Percentiles rank a stretch among this genome's conserved stretches.
These are phyloP conservation scores for Papiliotrema fonsecae DNA, from an alignment of 1,284 basidiomycete species.

Conservation along the genomic window DNA sequence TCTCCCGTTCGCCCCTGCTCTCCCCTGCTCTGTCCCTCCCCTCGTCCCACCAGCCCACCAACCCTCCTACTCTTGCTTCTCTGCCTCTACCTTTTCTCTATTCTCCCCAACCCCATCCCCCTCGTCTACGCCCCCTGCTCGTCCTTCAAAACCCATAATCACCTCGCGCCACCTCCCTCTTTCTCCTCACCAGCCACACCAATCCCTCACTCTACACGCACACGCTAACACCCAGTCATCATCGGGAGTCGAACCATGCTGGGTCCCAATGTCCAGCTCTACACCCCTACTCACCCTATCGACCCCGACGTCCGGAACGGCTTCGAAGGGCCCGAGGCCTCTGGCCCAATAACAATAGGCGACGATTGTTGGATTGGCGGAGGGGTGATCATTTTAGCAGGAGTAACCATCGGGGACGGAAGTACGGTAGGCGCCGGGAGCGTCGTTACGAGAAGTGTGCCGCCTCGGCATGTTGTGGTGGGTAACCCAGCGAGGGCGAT, in stretches of 20 bases:
- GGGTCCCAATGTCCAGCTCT: conserved; percentile 46
- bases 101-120: no score
- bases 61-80: no score
- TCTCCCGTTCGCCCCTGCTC: no score
- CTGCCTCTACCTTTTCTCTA: no score
- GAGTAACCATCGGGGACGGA: conserved; percentile 52
- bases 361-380: conserved; percentile 51
- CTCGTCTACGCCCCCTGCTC: no score
- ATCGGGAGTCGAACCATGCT: conserved; percentile 46
- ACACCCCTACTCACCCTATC: conserved; percentile 48
- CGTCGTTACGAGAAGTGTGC: conserved; percentile 51
- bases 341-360: conserved; percentile 46
- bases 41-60: no score
- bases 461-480: conserved; percentile 47
- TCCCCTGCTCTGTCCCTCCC: no score
- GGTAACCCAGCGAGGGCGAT: conserved; percentile 51
- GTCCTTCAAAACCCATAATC: no score
- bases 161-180: no score
- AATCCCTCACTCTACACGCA: neutral
- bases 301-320: conserved; percentile 45
- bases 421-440: conserved; percentile 50
- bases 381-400: conserved; percentile 48
- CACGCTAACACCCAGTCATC: conserved; percentile 22
- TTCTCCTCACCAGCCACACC: neutral
- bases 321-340: conserved; percentile 41